These are phyloP conservation scores for Canavalia gladiata DNA, from an alignment of 306 rosid genomes.

Conservation along the genomic window DNA sequence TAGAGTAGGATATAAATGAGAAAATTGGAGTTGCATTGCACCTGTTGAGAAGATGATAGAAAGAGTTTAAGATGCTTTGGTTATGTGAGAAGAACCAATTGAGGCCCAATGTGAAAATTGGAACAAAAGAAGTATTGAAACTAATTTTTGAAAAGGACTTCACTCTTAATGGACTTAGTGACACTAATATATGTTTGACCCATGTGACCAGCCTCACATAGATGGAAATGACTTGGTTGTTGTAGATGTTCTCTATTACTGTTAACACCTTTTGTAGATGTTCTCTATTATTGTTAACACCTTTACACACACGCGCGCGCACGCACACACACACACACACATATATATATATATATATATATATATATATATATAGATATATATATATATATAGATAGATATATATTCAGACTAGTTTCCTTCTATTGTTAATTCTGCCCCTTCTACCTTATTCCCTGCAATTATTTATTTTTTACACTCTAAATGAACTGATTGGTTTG, in stretches of 20 bases:
- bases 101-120: not conserved
- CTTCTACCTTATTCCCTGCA: constrained; percentile 20
- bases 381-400: not conserved
- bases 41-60: not conserved
- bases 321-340: no score
- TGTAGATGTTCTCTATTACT: not conserved
- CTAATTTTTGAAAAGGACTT: not conserved
- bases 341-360: no score
- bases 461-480: constrained; percentile 4
- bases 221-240: not conserved
- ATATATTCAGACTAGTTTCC: constrained; percentile 4
- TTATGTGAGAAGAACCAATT: not conserved
- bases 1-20: constrained; percentile 17
- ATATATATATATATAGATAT: no score
- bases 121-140: not conserved
- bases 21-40: not conserved
- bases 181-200: not conserved
- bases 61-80: not conserved
- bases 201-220: not conserved
- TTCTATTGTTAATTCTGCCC: constrained; percentile 1
- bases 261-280: no score
- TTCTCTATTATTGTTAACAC: not conserved
- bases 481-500: constrained; percentile 19
- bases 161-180: constrained; percentile 9
- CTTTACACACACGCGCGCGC: not conserved